Percentiles rank a stretch among this genome's conserved stretches.
phyloP scores from a whole-genome alignment of 371 early-diverging fungal species.

The Mucor racemosus region DNA sequence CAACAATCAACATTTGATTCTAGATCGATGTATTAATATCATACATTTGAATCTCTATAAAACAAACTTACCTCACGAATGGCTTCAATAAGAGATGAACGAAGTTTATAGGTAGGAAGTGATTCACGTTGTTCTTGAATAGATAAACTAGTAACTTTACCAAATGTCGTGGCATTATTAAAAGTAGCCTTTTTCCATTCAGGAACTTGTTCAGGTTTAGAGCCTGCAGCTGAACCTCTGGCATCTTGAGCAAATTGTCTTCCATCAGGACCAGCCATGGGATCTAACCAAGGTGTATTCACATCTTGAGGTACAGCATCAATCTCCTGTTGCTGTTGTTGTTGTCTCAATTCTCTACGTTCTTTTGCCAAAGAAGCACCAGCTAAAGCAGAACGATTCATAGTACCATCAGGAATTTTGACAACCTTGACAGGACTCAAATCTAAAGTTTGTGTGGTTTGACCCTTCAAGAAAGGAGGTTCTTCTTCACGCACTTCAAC shows the following conservation, averaged over 20 bases:
- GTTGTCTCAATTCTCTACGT: constrained; percentile 86
- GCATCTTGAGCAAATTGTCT: constrained; percentile 91
- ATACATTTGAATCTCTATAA: not conserved
- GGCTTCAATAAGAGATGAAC: constrained; percentile 81
- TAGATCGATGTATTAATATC: constrained; percentile 14
- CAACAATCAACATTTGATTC: constrained; percentile 92
- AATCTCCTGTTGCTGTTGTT: constrained; percentile 87
- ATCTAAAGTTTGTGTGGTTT: constrained; percentile 82
- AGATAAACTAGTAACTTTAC: constrained; percentile 83
- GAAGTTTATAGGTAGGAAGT: constrained; percentile 87
- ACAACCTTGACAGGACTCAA: constrained; percentile 96
- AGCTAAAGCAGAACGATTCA: constrained; percentile 94
- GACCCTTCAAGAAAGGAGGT: constrained; percentile 93
- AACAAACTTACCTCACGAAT: constrained; percentile 61
- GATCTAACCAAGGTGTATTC: constrained; percentile 92
- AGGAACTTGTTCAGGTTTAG: constrained; percentile 73
- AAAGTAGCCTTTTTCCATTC: constrained; percentile 95
- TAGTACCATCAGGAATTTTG: constrained; percentile 95
- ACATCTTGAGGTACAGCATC: constrained; percentile 91
- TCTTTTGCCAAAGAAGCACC: constrained; percentile 94
- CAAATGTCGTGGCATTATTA: constrained; percentile 89
- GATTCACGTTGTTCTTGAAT: constrained; percentile 94
- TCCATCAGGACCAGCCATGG: constrained; percentile 90
- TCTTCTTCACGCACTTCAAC: constrained; percentile 96
- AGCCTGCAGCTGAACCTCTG: constrained; percentile 62